Evolutionary conservation across 257 asterid genomes (phyloP).

Genomic region (Lycium ferocissimum): DNA sequence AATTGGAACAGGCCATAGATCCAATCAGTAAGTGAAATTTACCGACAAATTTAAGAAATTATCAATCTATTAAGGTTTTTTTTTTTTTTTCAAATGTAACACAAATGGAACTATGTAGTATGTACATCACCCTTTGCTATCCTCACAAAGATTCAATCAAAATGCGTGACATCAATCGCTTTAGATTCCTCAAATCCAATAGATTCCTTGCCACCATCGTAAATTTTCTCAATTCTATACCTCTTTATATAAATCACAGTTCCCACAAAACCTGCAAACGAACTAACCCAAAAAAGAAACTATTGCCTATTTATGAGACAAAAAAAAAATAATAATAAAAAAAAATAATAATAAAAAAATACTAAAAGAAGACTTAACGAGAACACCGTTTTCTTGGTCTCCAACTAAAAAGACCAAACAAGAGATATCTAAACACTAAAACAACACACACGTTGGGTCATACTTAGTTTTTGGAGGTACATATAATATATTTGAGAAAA

Average conservation of each 20-base stretch:
- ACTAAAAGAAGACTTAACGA: not conserved
- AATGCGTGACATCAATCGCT: conserved; percentile 3
- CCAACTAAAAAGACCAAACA: not conserved
- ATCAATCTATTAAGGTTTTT: too few relatives aligned
- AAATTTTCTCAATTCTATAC: not conserved
- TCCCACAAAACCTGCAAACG: conserved; percentile 15
- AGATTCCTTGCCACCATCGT: not conserved
- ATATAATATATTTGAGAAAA: not conserved
- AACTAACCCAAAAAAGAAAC: not conserved
- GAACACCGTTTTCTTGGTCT: not conserved
- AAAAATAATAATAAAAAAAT: not conserved
- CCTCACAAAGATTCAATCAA: not conserved
- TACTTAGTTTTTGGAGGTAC: not conserved
- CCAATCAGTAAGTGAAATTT: too few relatives aligned
- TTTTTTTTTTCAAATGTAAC: too few relatives aligned
- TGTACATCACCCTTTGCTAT: too few relatives aligned
- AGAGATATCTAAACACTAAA: conserved; percentile 23
- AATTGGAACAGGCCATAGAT: too few relatives aligned
- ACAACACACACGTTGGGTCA: conserved; percentile 11
- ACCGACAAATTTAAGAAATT: too few relatives aligned
- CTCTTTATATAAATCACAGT: not conserved
- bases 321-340: not conserved
- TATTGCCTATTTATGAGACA: too few relatives aligned
- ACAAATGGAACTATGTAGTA: too few relatives aligned
- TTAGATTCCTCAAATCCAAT: conserved; percentile 5